These are phyloP conservation scores for Tilletia caries DNA, from an alignment of 1,284 basidiomycete genomes.

Conservation along the genomic window DNA sequence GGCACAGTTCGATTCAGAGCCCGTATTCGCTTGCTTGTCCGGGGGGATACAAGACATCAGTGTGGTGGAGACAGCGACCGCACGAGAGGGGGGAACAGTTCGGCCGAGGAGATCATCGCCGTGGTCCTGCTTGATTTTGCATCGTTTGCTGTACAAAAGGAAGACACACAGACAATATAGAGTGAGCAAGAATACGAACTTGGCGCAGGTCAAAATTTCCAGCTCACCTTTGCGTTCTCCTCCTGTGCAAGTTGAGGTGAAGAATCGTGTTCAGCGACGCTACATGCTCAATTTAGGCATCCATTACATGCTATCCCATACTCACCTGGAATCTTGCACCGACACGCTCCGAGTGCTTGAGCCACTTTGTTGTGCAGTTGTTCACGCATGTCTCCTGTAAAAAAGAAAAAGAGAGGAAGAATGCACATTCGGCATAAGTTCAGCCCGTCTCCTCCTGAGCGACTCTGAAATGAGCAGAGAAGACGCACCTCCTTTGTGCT, in stretches of 20 bases:
- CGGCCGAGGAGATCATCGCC: neutral
- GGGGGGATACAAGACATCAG: too few relatives aligned
- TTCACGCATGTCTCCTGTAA: slow-evolving; percentile 61
- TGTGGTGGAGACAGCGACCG: too few relatives aligned
- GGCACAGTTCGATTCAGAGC: too few relatives aligned
- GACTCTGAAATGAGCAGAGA: neutral
- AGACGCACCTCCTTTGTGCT: slow-evolving; percentile 79
- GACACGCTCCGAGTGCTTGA: slow-evolving; percentile 93
- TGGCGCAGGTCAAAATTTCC: neutral
- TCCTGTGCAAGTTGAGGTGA: slow-evolving; percentile 14
- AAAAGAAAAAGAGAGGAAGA: neutral
- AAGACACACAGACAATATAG: neutral
- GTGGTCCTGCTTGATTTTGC: neutral
- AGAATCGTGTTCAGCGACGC: neutral
- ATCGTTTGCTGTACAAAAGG: neutral
- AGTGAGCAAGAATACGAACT: neutral
- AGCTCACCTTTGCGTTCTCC: slow-evolving; percentile 38
- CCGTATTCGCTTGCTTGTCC: too few relatives aligned
- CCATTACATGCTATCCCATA: neutral
- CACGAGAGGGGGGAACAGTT: neutral
- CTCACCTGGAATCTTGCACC: slow-evolving; percentile 70
- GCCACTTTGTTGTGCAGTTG: slow-evolving; percentile 81
- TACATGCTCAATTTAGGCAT: neutral
- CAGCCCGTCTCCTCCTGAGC: neutral
- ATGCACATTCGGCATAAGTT: too few relatives aligned